phyloP scores from a whole-genome alignment of 495 filamentous ascomycete genomes.

The Usnea hakonensis region DNA sequence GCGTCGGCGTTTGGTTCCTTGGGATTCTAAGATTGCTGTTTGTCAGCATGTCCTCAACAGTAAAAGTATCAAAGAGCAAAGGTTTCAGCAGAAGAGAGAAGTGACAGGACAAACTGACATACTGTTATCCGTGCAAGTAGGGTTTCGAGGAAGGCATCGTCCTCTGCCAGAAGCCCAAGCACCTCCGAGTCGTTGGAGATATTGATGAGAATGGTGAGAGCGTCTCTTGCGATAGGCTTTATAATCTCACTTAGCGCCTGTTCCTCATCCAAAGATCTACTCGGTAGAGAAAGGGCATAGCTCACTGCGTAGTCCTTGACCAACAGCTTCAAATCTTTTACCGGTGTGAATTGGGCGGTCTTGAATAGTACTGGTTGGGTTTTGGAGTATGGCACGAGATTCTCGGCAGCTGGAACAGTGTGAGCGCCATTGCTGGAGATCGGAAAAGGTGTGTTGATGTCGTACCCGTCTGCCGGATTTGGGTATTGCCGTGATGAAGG shows the following conservation, averaged over 20 bases:
- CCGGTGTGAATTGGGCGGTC: slow-evolving; percentile 61
- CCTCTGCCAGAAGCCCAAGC: slow-evolving; percentile 60
- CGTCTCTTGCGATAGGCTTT: slow-evolving; percentile 84
- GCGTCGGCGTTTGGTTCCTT: slow-evolving; percentile 74
- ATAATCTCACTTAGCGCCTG: slow-evolving; percentile 1
- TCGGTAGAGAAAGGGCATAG: neutral
- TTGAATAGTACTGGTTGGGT: slow-evolving; percentile 79
- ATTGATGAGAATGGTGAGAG: slow-evolving; percentile 88
- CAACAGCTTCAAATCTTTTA: slow-evolving; percentile 85
- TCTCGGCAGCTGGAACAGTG: slow-evolving; percentile 57
- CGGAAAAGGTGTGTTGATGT: neutral
- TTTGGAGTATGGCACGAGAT: slow-evolving; percentile 75
- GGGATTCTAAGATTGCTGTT: slow-evolving; percentile 35
- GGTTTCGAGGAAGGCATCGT: slow-evolving; percentile 73
- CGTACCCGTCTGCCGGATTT: slow-evolving; percentile 67
- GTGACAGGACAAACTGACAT: slow-evolving; percentile 36
- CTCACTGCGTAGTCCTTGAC: slow-evolving; percentile 71
- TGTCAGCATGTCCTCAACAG: neutral
- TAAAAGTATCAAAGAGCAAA: neutral
- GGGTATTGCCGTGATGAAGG: slow-evolving; percentile 79
- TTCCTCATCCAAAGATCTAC: neutral
- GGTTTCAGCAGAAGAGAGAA: neutral
- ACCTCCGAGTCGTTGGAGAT: slow-evolving; percentile 71
- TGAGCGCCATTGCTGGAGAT: slow-evolving; percentile 21
- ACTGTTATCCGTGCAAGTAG: slow-evolving; percentile 67